Evolutionary conservation across 2,329 filamentous ascomycete species (phyloP), one percentile per base, ranked within the genome.

Genomic region (Colletotrichum zoysiae): DNA sequence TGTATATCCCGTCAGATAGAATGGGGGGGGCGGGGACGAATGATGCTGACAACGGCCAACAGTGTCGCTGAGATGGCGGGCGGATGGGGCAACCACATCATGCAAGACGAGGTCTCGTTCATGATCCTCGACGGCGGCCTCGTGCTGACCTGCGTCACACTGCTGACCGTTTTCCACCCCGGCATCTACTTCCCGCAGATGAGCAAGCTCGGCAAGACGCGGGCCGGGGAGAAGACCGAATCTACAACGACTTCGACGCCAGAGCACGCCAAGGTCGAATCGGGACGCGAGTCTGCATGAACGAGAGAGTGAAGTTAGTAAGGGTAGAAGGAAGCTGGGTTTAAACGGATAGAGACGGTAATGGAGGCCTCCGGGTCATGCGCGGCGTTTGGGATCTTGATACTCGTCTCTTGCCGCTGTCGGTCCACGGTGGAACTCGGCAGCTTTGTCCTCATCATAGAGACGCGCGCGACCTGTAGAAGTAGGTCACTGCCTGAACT

Each of bases 51-150:
- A 46, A n/a, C 4, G 7, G 8, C n/a, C n/a, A 1, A 33, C 65
- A 89, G 88, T 76, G 87, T 91, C 65, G 87, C 86, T 1, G 89
- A 91, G 78, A 90, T 91, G 88, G 86, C 87, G 2, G 87, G 88
- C 35, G 89, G 90, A 26, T 92, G 89, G 89, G 87, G 87, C 12
- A 90, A 89, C 79, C 77, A 83, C 20, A 87, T 91, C 77, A 91
- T 91, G 88, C 87, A 89, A 74, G 85, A 91, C 78, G 83, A 91
- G 81, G 81, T 83, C 56, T 86, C 85, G 23, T 91, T 91, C 76
- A 84, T 90, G 71, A 84, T 88, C 16, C 83, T 91, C 50, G 89
- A 91, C 75, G 76, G 76, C 73, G 82, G 82, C 67, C 85, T 89
- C 78, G 81, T 89, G 65, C 78, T 88, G 35, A 79, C 90, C 69